Conservation (phyloP, 2,329 filamentous ascomycete genomes). For the Curvularia verruculosa region DNA sequence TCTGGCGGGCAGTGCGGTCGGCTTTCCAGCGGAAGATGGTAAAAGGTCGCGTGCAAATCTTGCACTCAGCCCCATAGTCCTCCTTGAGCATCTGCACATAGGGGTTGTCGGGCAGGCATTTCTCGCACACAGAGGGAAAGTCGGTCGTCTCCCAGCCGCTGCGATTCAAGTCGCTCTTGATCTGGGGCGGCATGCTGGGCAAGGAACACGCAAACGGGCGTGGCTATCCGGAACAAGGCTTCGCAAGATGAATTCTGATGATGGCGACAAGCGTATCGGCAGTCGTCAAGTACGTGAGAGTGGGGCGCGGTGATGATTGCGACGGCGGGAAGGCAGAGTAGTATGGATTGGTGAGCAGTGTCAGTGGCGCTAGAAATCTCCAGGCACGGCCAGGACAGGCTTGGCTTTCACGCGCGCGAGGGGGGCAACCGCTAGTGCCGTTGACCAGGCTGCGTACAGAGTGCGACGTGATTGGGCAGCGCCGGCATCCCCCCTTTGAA, state of each 20-base stretch:
- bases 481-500: slow-evolving; percentile 16
- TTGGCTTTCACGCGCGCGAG: slow-evolving; percentile 17
- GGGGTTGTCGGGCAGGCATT: slow-evolving; percentile 92
- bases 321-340: slow-evolving; percentile 5
- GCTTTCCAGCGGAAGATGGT: slow-evolving; percentile 95
- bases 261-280: slow-evolving; percentile 15
- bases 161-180: slow-evolving; percentile 93
- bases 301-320: slow-evolving; percentile 20
- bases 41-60: slow-evolving; percentile 88
- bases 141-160: slow-evolving; percentile 96
- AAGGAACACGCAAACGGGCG: slow-evolving; percentile 2
- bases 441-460: slow-evolving; percentile 23
- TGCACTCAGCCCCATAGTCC: slow-evolving; percentile 79
- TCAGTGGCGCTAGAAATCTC: slow-evolving; percentile 28
- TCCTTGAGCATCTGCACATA: slow-evolving; percentile 99
- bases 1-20: slow-evolving; percentile 88
- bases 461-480: slow-evolving; percentile 23
- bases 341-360: slow-evolving; percentile 5
- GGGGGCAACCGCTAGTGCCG: slow-evolving; percentile 20
- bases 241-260: slow-evolving; percentile 2
- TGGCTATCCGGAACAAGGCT: neutral
- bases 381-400: slow-evolving; percentile 18
- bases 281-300: slow-evolving; percentile 17
- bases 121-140: slow-evolving; percentile 88
- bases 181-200: slow-evolving; percentile 77